Evolutionary conservation across 2,329 filamentous ascomycete species (phyloP), one percentile per base, ranked within the genome.

Genomic region (Plenodomus biglobosus): DNA sequence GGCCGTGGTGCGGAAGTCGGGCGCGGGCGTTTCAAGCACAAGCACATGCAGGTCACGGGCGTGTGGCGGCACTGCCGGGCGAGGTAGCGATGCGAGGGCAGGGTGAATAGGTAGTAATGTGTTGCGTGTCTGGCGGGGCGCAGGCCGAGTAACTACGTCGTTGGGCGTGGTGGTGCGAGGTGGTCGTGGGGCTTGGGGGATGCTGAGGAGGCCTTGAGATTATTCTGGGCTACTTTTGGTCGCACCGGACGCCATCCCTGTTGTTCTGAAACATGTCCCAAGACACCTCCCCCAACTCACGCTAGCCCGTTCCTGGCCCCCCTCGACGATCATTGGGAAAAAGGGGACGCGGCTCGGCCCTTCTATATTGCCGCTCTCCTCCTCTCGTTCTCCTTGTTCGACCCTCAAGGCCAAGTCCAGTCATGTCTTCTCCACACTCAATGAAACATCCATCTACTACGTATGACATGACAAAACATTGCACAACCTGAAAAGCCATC

Each of bases 11-110:
- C 55, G 53, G 55, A 51, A 48, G 24, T 42, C 39, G 45, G 48
- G 50, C 39, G 56, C 49, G 42, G 53, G 13, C 44, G 56, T 59
- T 64, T 61, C 56, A 20, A 62, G 8, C 27, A 15, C 27, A 32
- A 32, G 27, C 27, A 32, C 27, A 32, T 32, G 27, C 27, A 32
- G 6, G 27, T 32, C 27, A 32, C 27, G 27, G 13, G 11, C 13
- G 3, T 3, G 15, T 11, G 7, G 27, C 27, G 27, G 27, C 15
- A 15, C 27, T 32, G 8, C 6, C 22, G 22, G 22, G 22, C 27
- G 27, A 32, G 3, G 13, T 6, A 10, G 8, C 27, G 13, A 32
- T 32, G 27, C 27, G 27, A 15, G 3, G 27, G 27, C 6, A 10
- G 27, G 13, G 27, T 11, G 27, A 11, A 32, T 32, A 32, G 27